Percentiles rank a stretch among this genome's conserved stretches.
Evolutionary conservation across 2,329 filamentous ascomycete genomes (phyloP).

Genomic region (Aspergillus niger): DNA sequence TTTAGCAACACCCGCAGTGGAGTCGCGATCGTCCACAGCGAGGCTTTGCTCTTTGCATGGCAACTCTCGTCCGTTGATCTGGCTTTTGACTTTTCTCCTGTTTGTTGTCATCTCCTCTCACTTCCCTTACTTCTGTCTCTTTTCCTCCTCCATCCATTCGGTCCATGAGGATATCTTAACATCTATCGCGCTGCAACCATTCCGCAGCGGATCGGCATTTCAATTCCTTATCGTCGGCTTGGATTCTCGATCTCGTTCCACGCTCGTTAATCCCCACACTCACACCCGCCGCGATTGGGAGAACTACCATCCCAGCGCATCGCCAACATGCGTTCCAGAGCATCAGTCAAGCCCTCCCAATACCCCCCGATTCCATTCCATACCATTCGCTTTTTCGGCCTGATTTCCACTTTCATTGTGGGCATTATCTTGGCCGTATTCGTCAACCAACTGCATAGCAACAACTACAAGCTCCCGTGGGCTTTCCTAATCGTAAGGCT

Average conservation of each 20-base stretch:
- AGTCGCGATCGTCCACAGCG: conserved; percentile 18
- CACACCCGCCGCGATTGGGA: not conserved
- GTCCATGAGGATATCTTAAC: conserved; percentile 2
- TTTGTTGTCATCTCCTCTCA: conserved; percentile 1
- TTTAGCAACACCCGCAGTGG: conserved; percentile 26
- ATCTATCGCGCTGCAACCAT: not conserved
- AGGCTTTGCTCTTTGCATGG: conserved; percentile 15
- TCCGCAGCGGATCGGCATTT: not conserved
- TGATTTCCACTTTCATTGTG: conserved; percentile 58
- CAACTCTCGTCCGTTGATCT: not conserved
- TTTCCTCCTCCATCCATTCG: not conserved
- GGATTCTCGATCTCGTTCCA: conserved; percentile 1
- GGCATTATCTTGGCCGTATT: conserved; percentile 58
- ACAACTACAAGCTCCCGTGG: conserved; percentile 58
- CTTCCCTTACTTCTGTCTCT: not conserved
- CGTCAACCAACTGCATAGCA: conserved; percentile 55
- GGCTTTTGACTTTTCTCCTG: not conserved
- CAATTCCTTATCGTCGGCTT: not conserved
- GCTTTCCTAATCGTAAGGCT: conserved; percentile 59
- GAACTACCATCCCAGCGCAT: not conserved
- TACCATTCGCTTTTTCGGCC: conserved; percentile 37
- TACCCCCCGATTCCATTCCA: conserved; percentile 46
- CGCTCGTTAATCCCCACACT: not conserved
- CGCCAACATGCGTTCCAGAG: conserved; percentile 31
- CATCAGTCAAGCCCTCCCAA: conserved; percentile 40